Evolutionary conservation across 805 yeast genomes (phyloP), one percentile per base, ranked within the genome.

Genomic region (Zygoascus tannicola): DNA sequence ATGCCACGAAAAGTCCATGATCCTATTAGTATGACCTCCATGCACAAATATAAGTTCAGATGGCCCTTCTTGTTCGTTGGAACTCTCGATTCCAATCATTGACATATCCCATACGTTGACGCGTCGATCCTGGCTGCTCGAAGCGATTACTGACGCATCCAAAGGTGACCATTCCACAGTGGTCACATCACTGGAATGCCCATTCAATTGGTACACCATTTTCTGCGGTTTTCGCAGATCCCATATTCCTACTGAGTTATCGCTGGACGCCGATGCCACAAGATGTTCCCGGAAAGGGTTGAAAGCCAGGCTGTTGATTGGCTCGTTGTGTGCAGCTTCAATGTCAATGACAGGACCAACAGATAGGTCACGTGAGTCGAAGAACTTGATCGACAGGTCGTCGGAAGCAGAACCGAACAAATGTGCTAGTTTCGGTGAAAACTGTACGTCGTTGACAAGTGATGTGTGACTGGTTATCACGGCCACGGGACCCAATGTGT

Each of bases 1-100:
- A 55, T 81, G 80, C 73, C 88, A 75, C 46, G 74, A 77, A 38
- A 81, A 66, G 52, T 80, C 88, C 45, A 77, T 69, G 36, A 86
- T 70, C 44, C 78, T 70, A 43, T 75, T 77, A 2, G 87, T 77
- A 63, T 87, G 95, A 14, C 95, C 95, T 15, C 94, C 95, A 60
- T 87, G 95, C 50, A 85, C 73, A 57, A 85, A 87, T 22, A 66
- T 64, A 46, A 87, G 70, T 59, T 86, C 81, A 5, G 94, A 90
- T 51, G 88, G 94, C 7, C 78, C 76, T 48, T 73, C 75, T 56
- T 60, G 30, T 32, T 72, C 72, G 22, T 71, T 69, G 51, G 72
- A 80, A 19, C 66, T 63, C 43, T 70, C 75, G 37, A 66, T 66
- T 41, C 69, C 74, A 45, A 81, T 60, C 48, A 70, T 70, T 46